These are phyloP conservation scores for Coemansia sp. DNA, from an alignment of 192 early-diverging fungal species.

Conservation along the genomic window DNA sequence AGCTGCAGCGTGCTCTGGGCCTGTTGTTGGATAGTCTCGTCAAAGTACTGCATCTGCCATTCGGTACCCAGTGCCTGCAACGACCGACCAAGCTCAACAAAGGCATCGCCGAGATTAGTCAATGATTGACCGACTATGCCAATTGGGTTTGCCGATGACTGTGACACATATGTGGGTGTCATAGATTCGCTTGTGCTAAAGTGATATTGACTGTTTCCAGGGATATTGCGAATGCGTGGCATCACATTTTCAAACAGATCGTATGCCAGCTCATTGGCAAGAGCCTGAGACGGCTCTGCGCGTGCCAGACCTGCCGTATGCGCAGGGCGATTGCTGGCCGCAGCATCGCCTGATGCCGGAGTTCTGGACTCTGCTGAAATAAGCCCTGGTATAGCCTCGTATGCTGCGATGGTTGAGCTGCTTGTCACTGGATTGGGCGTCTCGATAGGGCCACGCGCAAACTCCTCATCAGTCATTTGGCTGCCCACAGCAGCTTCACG, in stretches of 20 bases:
- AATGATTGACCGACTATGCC: slow-evolving; percentile 20
- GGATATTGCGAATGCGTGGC: slow-evolving; percentile 35
- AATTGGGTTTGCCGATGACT: slow-evolving; percentile 15
- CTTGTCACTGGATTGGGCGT: slow-evolving; percentile 5
- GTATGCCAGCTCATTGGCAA: slow-evolving; percentile 41
- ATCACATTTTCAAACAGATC: slow-evolving; percentile 24
- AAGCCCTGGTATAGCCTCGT: slow-evolving; percentile 26
- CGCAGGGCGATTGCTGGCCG: background rate
- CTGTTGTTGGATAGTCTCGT: background rate
- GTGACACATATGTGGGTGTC: slow-evolving; percentile 20
- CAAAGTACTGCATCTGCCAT: slow-evolving; percentile 19
- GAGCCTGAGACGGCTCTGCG: slow-evolving; percentile 22
- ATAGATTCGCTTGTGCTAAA: slow-evolving; percentile 6
- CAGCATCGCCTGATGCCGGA: background rate
- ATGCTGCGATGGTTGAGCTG: slow-evolving; percentile 13
- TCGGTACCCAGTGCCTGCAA: slow-evolving; percentile 28
- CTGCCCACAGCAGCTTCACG: slow-evolving; percentile 13
- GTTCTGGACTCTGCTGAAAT: background rate
- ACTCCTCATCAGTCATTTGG: slow-evolving; percentile 24
- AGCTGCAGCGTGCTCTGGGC: slow-evolving; percentile 19
- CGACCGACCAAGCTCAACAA: slow-evolving; percentile 38
- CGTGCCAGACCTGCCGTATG: background rate
- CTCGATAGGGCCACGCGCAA: slow-evolving; percentile 13
- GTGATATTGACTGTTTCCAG: slow-evolving; percentile 20
- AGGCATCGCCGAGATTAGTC: slow-evolving; percentile 34